Evolutionary conservation across 2,329 filamentous ascomycete species (phyloP).

Genomic region (Parascedosporium putredinis): DNA sequence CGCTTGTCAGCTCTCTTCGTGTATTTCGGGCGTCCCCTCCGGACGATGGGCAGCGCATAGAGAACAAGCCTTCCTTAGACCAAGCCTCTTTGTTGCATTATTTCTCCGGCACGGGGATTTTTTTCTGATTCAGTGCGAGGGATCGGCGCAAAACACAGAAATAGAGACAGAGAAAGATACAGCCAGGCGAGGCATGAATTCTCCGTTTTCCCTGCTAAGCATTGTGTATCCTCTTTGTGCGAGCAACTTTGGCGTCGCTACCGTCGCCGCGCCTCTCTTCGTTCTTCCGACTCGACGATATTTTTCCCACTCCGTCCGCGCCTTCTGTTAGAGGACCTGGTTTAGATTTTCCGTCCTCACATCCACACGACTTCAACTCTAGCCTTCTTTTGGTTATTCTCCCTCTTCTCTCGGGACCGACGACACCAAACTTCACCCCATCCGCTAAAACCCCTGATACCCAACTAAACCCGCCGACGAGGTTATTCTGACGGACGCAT

Average conservation of each 20-base stretch:
- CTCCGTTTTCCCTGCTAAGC: neutral
- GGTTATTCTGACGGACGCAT: neutral
- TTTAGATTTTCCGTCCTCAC: neutral
- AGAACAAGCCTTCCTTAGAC: neutral
- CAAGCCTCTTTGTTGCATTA: slow-evolving; percentile 3
- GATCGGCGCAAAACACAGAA: no score
- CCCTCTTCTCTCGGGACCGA: no score
- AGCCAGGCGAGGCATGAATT: neutral
- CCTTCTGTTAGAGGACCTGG: neutral
- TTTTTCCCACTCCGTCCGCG: neutral
- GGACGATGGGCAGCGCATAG: slow-evolving; percentile 4
- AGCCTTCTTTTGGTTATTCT: neutral
- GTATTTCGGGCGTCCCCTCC: neutral
- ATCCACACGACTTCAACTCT: neutral
- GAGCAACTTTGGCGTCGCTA: neutral
- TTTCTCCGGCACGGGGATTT: neutral
- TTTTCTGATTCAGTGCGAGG: no score
- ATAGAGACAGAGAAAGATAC: neutral
- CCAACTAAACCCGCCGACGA: neutral
- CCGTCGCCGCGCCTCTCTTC: neutral
- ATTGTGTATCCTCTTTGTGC: neutral
- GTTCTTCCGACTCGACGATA: neutral
- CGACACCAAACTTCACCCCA: no score
- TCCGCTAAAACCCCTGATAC: neutral
- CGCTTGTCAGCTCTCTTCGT: neutral